A percentile compares a stretch with the other conserved stretches of the same genome.
Evolutionary conservation across 164 flowering plant species (phyloP).

Genomic region (Piper betle): DNA sequence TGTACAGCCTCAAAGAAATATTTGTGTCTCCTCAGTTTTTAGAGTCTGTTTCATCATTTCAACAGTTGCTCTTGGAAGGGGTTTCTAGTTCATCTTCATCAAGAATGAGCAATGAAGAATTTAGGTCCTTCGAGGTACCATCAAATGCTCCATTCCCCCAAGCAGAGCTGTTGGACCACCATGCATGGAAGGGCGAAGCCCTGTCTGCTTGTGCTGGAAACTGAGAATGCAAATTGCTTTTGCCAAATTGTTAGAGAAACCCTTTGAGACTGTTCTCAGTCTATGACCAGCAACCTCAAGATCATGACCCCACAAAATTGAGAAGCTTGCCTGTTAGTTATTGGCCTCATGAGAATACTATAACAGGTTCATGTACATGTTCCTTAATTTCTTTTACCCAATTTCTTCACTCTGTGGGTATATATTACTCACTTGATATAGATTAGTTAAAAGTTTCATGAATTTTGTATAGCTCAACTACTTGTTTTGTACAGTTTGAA

Average conservation of each 20-base stretch:
- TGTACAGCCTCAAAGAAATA: slow-evolving; percentile 64
- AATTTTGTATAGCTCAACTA: slow-evolving; percentile 7
- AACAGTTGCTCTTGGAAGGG: slow-evolving; percentile 67
- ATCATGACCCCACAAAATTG: no score
- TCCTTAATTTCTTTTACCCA: not conserved
- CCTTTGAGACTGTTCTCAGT: not conserved
- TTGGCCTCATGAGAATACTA: not conserved
- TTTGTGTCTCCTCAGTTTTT: slow-evolving; percentile 56
- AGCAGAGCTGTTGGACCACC: slow-evolving; percentile 61
- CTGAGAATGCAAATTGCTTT: not conserved
- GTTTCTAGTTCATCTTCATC: slow-evolving; percentile 47
- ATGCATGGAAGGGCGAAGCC: slow-evolving; percentile 3
- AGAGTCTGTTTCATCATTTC: slow-evolving; percentile 57
- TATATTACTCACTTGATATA: slow-evolving; percentile 2
- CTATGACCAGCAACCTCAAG: no score
- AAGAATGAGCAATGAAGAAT: slow-evolving; percentile 41
- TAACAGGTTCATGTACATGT: slow-evolving; percentile 1
- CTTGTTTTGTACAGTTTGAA: not conserved
- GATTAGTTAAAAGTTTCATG: slow-evolving; percentile 11
- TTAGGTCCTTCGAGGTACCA: slow-evolving; percentile 66
- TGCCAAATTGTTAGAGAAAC: no score
- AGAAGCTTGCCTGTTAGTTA: no score
- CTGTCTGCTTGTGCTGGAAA: not conserved
- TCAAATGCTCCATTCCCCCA: slow-evolving; percentile 64
- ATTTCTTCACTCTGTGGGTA: not conserved